phyloP scores from a whole-genome alignment of 805 yeast species.

The Candida manassasensis region DNA sequence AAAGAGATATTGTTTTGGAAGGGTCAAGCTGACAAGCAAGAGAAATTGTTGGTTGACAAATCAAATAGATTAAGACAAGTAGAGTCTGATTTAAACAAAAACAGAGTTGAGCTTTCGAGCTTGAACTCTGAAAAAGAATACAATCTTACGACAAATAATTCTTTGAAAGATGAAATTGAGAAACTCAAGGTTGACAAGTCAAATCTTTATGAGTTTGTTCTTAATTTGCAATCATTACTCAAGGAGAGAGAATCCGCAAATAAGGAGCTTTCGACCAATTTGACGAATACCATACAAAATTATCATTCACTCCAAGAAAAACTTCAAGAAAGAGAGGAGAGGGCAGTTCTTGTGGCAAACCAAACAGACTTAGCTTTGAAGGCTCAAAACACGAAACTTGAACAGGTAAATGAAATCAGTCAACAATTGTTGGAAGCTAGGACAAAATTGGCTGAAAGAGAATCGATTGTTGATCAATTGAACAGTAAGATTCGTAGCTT shows the following conservation, averaged over 20 bases:
- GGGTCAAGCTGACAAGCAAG: conserved; percentile 38
- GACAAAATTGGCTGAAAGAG: conserved; percentile 40
- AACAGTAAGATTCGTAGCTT: conserved; percentile 27
- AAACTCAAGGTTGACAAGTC: conserved; percentile 55
- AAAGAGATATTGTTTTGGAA: conserved; percentile 37
- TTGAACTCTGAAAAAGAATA: conserved; percentile 52
- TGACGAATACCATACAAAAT: conserved; percentile 44
- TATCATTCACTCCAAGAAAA: conserved; percentile 42
- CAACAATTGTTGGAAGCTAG: conserved; percentile 39
- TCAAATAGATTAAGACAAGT: conserved; percentile 52
- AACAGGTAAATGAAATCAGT: conserved; percentile 53
- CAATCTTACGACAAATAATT: conserved; percentile 44
- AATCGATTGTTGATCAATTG: conserved; percentile 34
- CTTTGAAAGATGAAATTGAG: conserved; percentile 49
- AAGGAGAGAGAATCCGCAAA: conserved; percentile 56
- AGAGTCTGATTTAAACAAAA: conserved; percentile 41
- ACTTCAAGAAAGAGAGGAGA: conserved; percentile 51
- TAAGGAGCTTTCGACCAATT: conserved; percentile 45
- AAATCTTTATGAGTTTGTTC: conserved; percentile 51
- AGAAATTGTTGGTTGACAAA: conserved; percentile 23
- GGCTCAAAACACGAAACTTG: conserved; percentile 48
- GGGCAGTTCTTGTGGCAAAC: conserved; percentile 45
- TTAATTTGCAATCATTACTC: conserved; percentile 56
- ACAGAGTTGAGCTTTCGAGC: conserved; percentile 43
- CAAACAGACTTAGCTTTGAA: conserved; percentile 54